These are phyloP conservation scores for Clarireedia paspali DNA, from an alignment of 2,329 filamentous ascomycete species.

Conservation along the genomic window DNA sequence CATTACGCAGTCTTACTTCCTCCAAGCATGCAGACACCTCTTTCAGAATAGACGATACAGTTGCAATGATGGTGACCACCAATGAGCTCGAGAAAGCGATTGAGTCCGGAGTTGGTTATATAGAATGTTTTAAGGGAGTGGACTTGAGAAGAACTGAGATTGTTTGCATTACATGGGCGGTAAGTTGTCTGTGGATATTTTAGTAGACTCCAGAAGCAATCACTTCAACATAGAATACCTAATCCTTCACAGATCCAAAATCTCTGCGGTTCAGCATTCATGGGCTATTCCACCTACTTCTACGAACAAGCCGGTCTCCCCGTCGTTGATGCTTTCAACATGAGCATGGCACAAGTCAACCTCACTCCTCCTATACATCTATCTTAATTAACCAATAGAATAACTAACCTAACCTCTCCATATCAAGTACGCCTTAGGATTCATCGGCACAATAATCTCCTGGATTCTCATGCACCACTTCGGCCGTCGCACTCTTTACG, in stretches of 20 bases:
- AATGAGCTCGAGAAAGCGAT: constrained; percentile 42
- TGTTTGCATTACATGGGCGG: constrained; percentile 48
- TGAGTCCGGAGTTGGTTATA: constrained; percentile 36
- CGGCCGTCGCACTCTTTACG: constrained; percentile 43
- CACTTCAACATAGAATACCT: not conserved
- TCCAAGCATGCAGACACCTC: constrained; percentile 15
- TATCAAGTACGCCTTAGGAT: constrained; percentile 35
- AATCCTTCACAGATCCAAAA: constrained; percentile 37
- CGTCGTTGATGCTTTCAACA: constrained; percentile 42
- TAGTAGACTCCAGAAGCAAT: not conserved
- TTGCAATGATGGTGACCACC: constrained; percentile 48
- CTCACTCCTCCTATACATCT: not conserved
- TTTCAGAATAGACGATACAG: constrained; percentile 18
- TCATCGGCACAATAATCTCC: constrained; percentile 42
- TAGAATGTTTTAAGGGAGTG: constrained; percentile 41
- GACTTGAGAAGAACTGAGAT: constrained; percentile 46
- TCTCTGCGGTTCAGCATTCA: constrained; percentile 53
- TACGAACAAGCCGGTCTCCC: constrained; percentile 48
- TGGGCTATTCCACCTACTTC: constrained; percentile 55
- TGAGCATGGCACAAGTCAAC: constrained; percentile 37
- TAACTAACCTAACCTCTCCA: not conserved
- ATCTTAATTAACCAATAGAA: not conserved
- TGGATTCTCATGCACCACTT: constrained; percentile 41
- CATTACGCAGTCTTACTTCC: constrained; percentile 36
- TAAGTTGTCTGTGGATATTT: constrained; percentile 18